A percentile compares a stretch with the other conserved stretches of the same genome.
phyloP scores from a whole-genome alignment of 176 grass and related monocot genomes.

The Typha latifolia region DNA sequence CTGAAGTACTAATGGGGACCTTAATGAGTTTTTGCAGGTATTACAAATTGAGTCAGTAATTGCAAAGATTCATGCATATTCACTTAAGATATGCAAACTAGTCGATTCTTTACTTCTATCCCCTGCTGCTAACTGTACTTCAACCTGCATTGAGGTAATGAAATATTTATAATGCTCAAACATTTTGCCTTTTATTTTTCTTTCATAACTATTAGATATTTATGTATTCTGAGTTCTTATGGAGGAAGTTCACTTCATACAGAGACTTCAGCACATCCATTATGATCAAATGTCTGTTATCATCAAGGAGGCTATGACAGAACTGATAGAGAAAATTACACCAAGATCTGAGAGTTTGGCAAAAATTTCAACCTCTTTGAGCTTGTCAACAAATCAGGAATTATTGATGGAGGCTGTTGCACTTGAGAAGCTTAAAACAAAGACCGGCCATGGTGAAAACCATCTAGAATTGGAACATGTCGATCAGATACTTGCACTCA shows the following conservation, averaged over 20 bases:
- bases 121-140: slow-evolving; percentile 29
- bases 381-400: slow-evolving; percentile 87
- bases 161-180: slow-evolving; percentile 1
- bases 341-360: slow-evolving; percentile 41
- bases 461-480: slow-evolving; percentile 42
- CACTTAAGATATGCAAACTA: slow-evolving; percentile 60
- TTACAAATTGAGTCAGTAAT: slow-evolving; percentile 67
- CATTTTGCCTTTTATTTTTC: neutral
- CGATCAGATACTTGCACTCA: slow-evolving; percentile 50
- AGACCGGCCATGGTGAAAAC: slow-evolving; percentile 38
- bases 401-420: slow-evolving; percentile 82
- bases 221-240: neutral
- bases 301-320: slow-evolving; percentile 37
- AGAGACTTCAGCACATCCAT: slow-evolving; percentile 60
- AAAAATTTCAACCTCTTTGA: slow-evolving; percentile 46
- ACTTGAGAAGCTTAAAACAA: slow-evolving; percentile 69
- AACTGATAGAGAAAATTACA: slow-evolving; percentile 27
- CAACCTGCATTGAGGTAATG: slow-evolving; percentile 74
- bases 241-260: neutral
- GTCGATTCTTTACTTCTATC: slow-evolving; percentile 45
- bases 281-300: slow-evolving; percentile 46
- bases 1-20: neutral
- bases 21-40: slow-evolving; percentile 41
- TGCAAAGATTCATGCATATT: slow-evolving; percentile 55
- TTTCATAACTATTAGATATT: neutral